Evolutionary conservation across 768 basidiomycete species (phyloP).

Genomic region (Mycena galopus): DNA sequence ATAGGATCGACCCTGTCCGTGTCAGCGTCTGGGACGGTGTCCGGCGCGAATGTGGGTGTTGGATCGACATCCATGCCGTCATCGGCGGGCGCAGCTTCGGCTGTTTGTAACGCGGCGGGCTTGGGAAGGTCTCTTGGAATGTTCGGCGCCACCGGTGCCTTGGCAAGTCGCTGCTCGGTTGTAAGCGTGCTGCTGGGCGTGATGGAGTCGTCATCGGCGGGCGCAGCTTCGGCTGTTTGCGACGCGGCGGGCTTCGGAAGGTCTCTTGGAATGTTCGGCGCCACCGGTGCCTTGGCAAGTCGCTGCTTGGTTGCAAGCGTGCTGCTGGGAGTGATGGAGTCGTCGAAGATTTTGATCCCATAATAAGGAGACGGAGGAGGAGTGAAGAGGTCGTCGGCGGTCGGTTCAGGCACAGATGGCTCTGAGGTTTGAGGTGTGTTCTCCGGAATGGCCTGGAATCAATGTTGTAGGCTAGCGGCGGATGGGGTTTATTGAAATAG

Average conservation of each 20-base stretch:
- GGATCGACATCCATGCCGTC: conserved; percentile 2
- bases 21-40: background rate
- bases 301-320: conserved; percentile 1
- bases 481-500: too few relatives aligned
- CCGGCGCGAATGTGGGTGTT: background rate
- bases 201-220: background rate
- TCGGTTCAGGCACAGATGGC: background rate
- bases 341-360: background rate
- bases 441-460: background rate
- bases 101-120: background rate
- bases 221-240: too few relatives aligned
- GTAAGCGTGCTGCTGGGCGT: background rate
- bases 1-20: background rate
- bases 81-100: background rate
- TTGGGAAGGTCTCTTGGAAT: background rate
- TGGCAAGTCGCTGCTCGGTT: conserved; percentile 10
- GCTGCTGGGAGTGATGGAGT: background rate
- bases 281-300: background rate
- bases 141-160: background rate
- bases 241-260: background rate
- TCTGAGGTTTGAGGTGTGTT: background rate
- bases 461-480: background rate
- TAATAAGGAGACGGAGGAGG: background rate
- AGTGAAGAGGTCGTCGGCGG: background rate
- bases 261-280: conserved; percentile 1